phyloP scores from a whole-genome alignment of 2,329 filamentous ascomycete genomes.

The Exophiala xenobiotica region DNA sequence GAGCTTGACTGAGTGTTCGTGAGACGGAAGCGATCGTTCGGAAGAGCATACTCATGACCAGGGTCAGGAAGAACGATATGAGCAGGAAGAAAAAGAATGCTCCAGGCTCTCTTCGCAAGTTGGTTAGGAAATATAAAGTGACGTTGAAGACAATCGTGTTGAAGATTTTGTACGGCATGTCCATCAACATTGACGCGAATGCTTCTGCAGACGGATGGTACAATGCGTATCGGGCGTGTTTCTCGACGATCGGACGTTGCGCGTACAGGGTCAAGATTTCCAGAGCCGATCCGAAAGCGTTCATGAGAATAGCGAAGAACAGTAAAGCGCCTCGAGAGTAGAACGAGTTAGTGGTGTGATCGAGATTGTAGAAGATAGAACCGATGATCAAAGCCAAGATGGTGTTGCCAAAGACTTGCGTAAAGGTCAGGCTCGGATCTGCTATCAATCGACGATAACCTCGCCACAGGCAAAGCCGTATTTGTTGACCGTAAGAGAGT shows the following conservation, averaged over 20 bases:
- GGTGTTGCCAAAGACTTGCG: slow-evolving; percentile 61
- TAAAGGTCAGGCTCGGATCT: slow-evolving; percentile 62
- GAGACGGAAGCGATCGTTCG: slow-evolving; percentile 75
- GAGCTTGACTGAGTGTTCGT: slow-evolving; percentile 62
- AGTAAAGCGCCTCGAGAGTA: slow-evolving; percentile 64
- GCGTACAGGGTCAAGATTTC: slow-evolving; percentile 76
- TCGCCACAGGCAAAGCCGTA: slow-evolving; percentile 56
- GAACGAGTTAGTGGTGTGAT: slow-evolving; percentile 57
- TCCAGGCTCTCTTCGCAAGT: slow-evolving; percentile 70
- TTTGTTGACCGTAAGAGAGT: slow-evolving; percentile 54
- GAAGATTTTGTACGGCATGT: slow-evolving; percentile 78
- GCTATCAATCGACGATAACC: slow-evolving; percentile 67
- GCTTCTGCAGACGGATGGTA: slow-evolving; percentile 90
- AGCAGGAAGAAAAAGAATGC: slow-evolving; percentile 85
- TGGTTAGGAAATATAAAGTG: slow-evolving; percentile 82
- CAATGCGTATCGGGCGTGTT: slow-evolving; percentile 80
- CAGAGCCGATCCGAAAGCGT: slow-evolving; percentile 62
- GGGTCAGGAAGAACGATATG: slow-evolving; percentile 60
- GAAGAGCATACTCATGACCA: slow-evolving; percentile 50
- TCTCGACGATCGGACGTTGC: slow-evolving; percentile 89
- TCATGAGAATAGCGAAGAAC: slow-evolving; percentile 65
- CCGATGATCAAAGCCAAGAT: slow-evolving; percentile 62
- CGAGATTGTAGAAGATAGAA: slow-evolving; percentile 67
- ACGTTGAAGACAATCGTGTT: slow-evolving; percentile 77
- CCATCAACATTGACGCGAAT: slow-evolving; percentile 80